Evolutionary conservation across 2,329 filamentous ascomycete genomes (phyloP).

Genomic region (Pseudocercospora ulei): DNA sequence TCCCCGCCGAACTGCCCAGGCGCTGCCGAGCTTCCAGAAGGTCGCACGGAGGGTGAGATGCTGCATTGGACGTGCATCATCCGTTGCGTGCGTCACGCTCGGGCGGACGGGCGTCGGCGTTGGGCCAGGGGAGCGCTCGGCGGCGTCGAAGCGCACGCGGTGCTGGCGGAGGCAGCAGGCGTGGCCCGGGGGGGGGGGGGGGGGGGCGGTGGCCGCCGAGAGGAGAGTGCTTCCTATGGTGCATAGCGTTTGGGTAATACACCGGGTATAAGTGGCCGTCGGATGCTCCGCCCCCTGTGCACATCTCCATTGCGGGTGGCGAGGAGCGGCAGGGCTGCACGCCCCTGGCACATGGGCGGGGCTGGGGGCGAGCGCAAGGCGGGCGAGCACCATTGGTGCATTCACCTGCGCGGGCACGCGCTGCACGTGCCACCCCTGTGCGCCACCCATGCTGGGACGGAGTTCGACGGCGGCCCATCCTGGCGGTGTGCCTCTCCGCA

Average conservation of each 20-base stretch:
- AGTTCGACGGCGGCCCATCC: slow-evolving; percentile 1
- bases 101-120: too few species aligned
- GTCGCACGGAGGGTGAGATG: slow-evolving; percentile 3
- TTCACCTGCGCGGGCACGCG: too few species aligned
- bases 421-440: slow-evolving; percentile 2
- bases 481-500: not conserved
- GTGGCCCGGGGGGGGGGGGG: not conserved
- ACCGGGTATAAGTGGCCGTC: slow-evolving; percentile 4
- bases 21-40: slow-evolving; percentile 7
- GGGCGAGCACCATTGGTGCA: too few species aligned
- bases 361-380: slow-evolving; percentile 1
- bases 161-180: not conserved
- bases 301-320: slow-evolving; percentile 4
- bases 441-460: slow-evolving; percentile 4
- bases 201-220: too few species aligned
- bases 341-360: slow-evolving; percentile 6
- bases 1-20: slow-evolving; percentile 4
- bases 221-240: too few species aligned
- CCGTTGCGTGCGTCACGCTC: too few species aligned
- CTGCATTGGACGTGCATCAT: too few species aligned
- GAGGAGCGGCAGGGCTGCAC: slow-evolving; percentile 6
- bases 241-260: slow-evolving; percentile 5
- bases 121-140: too few species aligned
- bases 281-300: slow-evolving; percentile 4
- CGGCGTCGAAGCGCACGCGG: too few species aligned